Evolutionary conservation across 305 asterid species (phyloP), one percentile per base, ranked within the genome.

Genomic region (Fraxinus greggii): DNA sequence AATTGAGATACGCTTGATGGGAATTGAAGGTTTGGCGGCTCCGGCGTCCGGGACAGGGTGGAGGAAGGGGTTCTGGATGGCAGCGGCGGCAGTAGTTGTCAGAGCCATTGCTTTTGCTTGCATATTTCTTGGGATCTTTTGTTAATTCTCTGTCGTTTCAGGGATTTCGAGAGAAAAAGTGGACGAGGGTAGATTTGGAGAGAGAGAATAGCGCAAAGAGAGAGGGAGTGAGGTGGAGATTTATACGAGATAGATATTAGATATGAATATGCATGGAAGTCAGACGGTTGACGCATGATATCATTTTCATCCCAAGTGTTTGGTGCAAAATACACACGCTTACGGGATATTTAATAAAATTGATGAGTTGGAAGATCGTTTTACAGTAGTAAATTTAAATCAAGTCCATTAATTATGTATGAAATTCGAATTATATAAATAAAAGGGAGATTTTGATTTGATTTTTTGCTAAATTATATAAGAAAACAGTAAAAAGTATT

Each of bases 81-180:
- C 23, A 77, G 84, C 35, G 79, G 61, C 32, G 67, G 86, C 17
- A 28, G 84, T 7, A 79, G 86, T 73, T 29, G 84, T 77, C 77
- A 78, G 83, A 45, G 88, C 84, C 88, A 91, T 88, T 9, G 84
- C 23, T 51, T 70, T 79, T 12, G 86, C 72, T 75, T 77, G 84
- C 86, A 82, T 73, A 8, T 83, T 79, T 70, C 9, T 12, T 24
- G 32, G 33, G 59, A 42, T 59, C 69, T 59, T 5, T 7, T 6
- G 69, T 59, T 19, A 59, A 59, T 21, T 21, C 69, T 59, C 29
- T 7, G 70, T 59, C 24, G 12, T n/a, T 59, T 21, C 70, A 5
- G 29, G 13, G 70, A 54, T 59, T 21, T 19, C 70, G 5, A 59
- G 70, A 59, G 15, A 59, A 21, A 6, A 7, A 19, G 29, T 59